phyloP scores from a whole-genome alignment of 371 early-diverging fungal genomes.

The Syncephalastrum contaminatum region DNA sequence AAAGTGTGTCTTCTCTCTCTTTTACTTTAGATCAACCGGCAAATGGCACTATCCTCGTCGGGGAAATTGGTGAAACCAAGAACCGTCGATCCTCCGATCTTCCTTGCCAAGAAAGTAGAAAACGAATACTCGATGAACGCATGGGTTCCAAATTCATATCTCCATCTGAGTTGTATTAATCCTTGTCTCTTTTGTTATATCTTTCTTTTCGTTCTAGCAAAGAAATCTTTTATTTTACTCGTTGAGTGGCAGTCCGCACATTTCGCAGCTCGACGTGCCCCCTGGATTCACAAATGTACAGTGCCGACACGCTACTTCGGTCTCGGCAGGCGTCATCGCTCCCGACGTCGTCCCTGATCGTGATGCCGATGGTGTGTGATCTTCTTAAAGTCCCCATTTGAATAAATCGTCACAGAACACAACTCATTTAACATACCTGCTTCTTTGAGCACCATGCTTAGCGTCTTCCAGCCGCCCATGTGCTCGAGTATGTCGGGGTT shows the following conservation, averaged over 20 bases:
- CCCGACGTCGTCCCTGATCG: conserved; percentile 24
- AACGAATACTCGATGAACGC: too few species aligned
- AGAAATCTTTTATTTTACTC: conserved; percentile 15
- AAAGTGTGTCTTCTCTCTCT: too few species aligned
- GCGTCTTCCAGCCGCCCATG: conserved; percentile 78
- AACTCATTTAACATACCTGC: conserved; percentile 30
- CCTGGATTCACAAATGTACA: conserved; percentile 90
- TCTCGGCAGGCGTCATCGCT: conserved; percentile 24
- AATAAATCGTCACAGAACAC: not conserved
- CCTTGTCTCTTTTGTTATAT: too few species aligned
- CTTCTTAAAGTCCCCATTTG: not conserved
- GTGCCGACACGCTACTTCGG: conserved; percentile 82
- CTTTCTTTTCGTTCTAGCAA: too few species aligned
- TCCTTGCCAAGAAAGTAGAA: too few species aligned
- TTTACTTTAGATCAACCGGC: too few species aligned
- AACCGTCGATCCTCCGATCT: too few species aligned
- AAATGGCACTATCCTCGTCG: too few species aligned
- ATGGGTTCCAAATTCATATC: too few species aligned
- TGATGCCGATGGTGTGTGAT: conserved; percentile 18
- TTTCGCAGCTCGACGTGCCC: conserved; percentile 77
- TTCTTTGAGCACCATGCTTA: conserved; percentile 66
- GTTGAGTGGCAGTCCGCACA: conserved; percentile 88
- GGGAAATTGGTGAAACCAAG: too few species aligned
- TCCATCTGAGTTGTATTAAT: too few species aligned
- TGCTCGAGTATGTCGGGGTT: conserved; percentile 45